Evolutionary conservation across 1,284 basidiomycete species (phyloP).

Genomic region (Neolentinus lepideus): DNA sequence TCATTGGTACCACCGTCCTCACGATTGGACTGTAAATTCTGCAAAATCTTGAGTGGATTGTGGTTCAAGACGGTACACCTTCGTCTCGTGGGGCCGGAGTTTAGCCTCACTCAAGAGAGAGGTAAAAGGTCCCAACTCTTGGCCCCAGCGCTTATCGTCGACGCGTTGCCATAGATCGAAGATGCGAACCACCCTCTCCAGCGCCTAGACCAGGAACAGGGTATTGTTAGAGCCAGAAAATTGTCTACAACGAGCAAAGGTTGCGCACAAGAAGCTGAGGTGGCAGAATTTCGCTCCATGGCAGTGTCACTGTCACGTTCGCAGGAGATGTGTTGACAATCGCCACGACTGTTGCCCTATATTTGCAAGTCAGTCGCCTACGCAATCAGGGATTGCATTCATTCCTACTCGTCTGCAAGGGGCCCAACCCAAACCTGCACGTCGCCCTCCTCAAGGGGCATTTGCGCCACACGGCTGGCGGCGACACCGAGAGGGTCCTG

Average conservation of each 20-base stretch:
- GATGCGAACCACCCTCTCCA: neutral
- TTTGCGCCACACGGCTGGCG: slow-evolving; percentile 25
- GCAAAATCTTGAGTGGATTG: neutral
- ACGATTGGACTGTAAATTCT: neutral
- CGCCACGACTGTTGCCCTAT: slow-evolving; percentile 25
- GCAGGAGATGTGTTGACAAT: slow-evolving; percentile 28
- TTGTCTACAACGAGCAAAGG: neutral
- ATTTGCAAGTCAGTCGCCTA: neutral
- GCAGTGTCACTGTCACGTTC: slow-evolving; percentile 22
- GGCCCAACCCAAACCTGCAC: slow-evolving; percentile 24
- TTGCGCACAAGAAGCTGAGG: neutral
- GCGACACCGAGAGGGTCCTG: slow-evolving; percentile 22
- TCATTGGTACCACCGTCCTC: neutral
- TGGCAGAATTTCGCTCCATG: slow-evolving; percentile 25
- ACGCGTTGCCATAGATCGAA: neutral
- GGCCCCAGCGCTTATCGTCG: neutral
- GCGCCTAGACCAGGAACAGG: neutral
- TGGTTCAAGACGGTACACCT: neutral
- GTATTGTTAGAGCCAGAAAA: neutral
- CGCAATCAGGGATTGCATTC: neutral
- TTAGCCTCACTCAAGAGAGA: neutral
- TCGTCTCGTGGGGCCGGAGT: neutral
- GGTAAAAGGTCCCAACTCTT: neutral
- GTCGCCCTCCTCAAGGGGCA: slow-evolving; percentile 17
- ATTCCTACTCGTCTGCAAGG: slow-evolving; percentile 22